Evolutionary conservation across 371 early-diverging fungal species (phyloP).

Genomic region (Polyrhizophydium stewartii): DNA sequence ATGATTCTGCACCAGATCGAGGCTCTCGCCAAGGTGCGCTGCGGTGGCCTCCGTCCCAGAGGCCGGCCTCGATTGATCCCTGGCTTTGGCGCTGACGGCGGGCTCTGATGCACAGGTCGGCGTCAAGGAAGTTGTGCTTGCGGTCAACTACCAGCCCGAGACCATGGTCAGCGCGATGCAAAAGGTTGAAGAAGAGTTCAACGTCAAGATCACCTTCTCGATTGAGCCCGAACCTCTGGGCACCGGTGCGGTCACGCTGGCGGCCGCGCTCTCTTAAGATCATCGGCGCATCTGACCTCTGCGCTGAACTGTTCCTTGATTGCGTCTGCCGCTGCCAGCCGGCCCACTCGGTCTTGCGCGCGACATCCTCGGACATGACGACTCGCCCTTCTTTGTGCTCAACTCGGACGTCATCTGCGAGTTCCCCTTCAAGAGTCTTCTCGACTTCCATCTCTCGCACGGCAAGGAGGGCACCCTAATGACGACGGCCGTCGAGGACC

Average conservation of each 20-base stretch:
- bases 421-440: constrained; percentile 89
- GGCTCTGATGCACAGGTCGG: constrained; percentile 66
- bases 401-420: constrained; percentile 99
- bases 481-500: constrained; percentile 97
- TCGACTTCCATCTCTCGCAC: constrained; percentile 80
- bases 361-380: constrained; percentile 85
- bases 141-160: constrained; percentile 98
- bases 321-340: constrained; percentile 41
- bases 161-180: constrained; percentile 84
- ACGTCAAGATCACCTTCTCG: constrained; percentile 93
- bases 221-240: constrained; percentile 97
- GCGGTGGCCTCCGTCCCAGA: no score
- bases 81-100: not conserved
- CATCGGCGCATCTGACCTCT: no score
- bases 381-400: constrained; percentile 95
- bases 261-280: no score
- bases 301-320: no score
- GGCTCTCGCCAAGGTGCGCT: constrained; percentile 83
- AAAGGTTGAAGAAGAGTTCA: constrained; percentile 81
- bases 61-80: no score
- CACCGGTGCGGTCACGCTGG: constrained; percentile 51
- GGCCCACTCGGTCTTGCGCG: constrained; percentile 96
- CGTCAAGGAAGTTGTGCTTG: constrained; percentile 96
- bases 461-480: constrained; percentile 92
- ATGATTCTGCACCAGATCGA: constrained; percentile 99